phyloP scores from a whole-genome alignment of 139 green algal genomes.

The Desmodesmus armatus region DNA sequence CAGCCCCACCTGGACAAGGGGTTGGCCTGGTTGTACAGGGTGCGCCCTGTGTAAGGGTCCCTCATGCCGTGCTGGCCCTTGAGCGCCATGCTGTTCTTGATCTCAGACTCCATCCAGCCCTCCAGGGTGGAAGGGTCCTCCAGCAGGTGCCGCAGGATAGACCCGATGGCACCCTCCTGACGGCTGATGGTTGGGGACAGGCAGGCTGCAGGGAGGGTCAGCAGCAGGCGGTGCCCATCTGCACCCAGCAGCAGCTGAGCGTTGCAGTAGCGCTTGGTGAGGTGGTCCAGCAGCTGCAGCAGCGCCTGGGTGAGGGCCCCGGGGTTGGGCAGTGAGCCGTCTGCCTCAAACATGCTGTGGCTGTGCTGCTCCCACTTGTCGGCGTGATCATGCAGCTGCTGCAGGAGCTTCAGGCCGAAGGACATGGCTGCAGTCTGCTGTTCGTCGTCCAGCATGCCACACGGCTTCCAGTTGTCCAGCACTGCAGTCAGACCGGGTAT shows the following conservation, averaged over 20 bases:
- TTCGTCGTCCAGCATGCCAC: constrained; percentile 70
- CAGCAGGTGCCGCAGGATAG: constrained; percentile 90
- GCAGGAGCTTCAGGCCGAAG: constrained; percentile 71
- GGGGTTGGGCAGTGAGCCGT: constrained; percentile 61
- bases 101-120: constrained; percentile 92
- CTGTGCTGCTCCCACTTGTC: constrained; percentile 53
- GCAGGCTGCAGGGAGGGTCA: constrained; percentile 77
- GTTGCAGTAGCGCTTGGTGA: constrained; percentile 77
- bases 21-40: constrained; percentile 13
- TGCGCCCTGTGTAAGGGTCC: constrained; percentile 2
- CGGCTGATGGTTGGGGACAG: constrained; percentile 55
- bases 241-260: constrained; percentile 66
- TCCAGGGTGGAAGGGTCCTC: constrained; percentile 92
- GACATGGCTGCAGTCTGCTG: constrained; percentile 51
- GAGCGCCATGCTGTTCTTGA: constrained; percentile 72
- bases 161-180: constrained; percentile 76
- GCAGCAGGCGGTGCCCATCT: constrained; percentile 70
- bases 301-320: constrained; percentile 75
- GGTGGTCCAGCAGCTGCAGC: constrained; percentile 82
- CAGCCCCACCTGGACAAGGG: constrained; percentile 11
- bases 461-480: constrained; percentile 54
- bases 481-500: constrained; percentile 27
- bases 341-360: constrained; percentile 43
- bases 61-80: constrained; percentile 26
- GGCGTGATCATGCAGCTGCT: constrained; percentile 68